Evolutionary conservation across 2,329 filamentous ascomycete genomes (phyloP).

Genomic region (Rosellinia necatrix): DNA sequence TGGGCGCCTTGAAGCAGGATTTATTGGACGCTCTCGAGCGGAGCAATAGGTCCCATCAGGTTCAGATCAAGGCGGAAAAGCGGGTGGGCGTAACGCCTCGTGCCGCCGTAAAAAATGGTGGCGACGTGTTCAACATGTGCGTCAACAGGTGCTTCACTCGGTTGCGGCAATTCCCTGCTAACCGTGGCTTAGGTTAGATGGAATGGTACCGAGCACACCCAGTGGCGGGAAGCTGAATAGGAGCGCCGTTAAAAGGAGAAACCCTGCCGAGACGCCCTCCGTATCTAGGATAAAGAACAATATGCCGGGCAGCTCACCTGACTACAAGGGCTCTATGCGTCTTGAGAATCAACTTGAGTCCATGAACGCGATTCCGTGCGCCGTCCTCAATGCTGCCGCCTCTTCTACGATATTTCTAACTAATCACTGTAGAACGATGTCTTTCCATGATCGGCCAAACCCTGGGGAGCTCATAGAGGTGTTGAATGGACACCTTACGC

Average conservation of each 20-base stretch:
- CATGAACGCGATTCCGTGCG: slow-evolving; percentile 47
- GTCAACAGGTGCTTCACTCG: slow-evolving; percentile 31
- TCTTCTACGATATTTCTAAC: slow-evolving; percentile 17
- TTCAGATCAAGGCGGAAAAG: slow-evolving; percentile 66
- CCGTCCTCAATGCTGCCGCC: slow-evolving; percentile 4
- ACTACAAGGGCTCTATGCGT: slow-evolving; percentile 47
- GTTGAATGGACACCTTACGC: slow-evolving; percentile 74
- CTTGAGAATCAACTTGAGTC: slow-evolving; percentile 48
- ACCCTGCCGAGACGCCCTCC: slow-evolving; percentile 51
- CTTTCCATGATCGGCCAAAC: slow-evolving; percentile 78
- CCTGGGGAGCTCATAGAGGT: slow-evolving; percentile 82
- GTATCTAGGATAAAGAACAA: slow-evolving; percentile 52
- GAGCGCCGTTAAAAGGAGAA: slow-evolving; percentile 43
- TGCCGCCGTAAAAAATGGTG: slow-evolving; percentile 55
- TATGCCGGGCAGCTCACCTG: slow-evolving; percentile 50
- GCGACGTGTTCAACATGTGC: slow-evolving; percentile 84
- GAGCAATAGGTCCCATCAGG: slow-evolving; percentile 67
- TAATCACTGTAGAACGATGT: slow-evolving; percentile 52
- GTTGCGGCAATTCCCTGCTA: background rate
- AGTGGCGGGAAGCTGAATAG: slow-evolving; percentile 51
- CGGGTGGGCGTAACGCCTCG: slow-evolving; percentile 67
- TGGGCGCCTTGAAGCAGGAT: slow-evolving; percentile 81
- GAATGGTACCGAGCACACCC: slow-evolving; percentile 68
- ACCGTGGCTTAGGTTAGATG: slow-evolving; percentile 59
- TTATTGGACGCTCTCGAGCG: slow-evolving; percentile 84